Conservation (phyloP, 73 alveolate genomes). For the Effrenium voratum region DNA sequence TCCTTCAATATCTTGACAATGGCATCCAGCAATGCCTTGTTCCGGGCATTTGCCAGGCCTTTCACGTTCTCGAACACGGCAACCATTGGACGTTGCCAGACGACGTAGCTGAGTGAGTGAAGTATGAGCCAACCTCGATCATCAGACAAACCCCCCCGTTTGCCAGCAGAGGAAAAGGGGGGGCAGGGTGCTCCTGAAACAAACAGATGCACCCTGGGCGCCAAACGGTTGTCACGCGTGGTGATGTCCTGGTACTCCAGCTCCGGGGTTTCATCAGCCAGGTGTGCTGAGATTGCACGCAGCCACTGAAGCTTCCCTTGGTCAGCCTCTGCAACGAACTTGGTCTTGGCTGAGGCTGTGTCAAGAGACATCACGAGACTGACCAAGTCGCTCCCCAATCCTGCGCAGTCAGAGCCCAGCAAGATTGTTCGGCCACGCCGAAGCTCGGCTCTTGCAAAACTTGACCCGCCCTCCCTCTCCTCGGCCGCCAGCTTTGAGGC, state of each 20-base stretch:
- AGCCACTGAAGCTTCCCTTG: too few species aligned
- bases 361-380: too few species aligned
- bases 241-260: background rate
- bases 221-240: background rate
- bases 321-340: too few species aligned
- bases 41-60: background rate
- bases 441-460: too few species aligned
- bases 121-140: background rate
- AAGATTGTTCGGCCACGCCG: too few species aligned
- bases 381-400: too few species aligned
- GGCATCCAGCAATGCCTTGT: background rate
- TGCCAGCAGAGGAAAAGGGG: background rate
- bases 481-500: too few species aligned
- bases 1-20: background rate
- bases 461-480: too few species aligned
- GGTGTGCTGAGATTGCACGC: too few species aligned
- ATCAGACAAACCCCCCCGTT: background rate
- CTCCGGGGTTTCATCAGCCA: background rate
- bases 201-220: background rate
- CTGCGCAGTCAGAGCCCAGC: too few species aligned
- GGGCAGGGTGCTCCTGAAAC: conserved; percentile 10
- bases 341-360: too few species aligned
- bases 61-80: background rate
- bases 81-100: background rate
- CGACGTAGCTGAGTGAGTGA: background rate